A percentile compares a stretch with the other conserved stretches of the same genome.
Evolutionary conservation across 2,329 filamentous ascomycete genomes (phyloP).

Genomic region (Zelopaecilomyces penicillatus): DNA sequence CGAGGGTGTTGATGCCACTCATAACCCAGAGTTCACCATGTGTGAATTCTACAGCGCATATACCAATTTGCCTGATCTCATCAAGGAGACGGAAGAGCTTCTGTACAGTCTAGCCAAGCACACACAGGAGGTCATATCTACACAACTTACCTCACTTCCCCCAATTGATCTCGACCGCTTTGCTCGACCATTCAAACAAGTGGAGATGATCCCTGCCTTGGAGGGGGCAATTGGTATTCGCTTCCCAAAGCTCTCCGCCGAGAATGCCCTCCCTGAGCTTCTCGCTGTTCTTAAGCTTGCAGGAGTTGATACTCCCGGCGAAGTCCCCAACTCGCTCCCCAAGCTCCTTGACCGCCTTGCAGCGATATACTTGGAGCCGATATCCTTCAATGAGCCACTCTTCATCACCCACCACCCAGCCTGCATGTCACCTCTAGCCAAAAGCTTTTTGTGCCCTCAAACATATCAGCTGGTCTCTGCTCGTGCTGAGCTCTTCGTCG

Average conservation of each 20-base stretch:
- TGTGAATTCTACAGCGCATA: conserved; percentile 96
- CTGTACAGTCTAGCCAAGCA: conserved; percentile 50
- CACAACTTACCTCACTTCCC: conserved; percentile 37
- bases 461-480: conserved; percentile 69
- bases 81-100: conserved; percentile 65
- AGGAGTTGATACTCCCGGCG: conserved; percentile 56
- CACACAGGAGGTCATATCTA: conserved; percentile 37
- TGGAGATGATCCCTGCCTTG: conserved; percentile 77
- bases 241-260: conserved; percentile 53
- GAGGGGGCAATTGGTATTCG: conserved; percentile 57
- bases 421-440: conserved; percentile 83
- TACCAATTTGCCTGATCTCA: conserved; percentile 65
- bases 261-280: conserved; percentile 51
- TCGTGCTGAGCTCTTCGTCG: conserved; percentile 76
- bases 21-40: conserved; percentile 96
- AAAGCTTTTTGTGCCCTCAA: conserved; percentile 65
- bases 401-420: conserved; percentile 88
- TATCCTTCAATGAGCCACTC: conserved; percentile 57
- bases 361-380: conserved; percentile 67
- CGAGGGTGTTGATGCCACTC: conserved; percentile 81
- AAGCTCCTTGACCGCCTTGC: conserved; percentile 76
- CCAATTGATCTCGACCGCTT: conserved; percentile 41
- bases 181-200: conserved; percentile 49
- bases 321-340: conserved; percentile 49
- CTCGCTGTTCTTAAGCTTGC: conserved; percentile 46